phyloP scores from a whole-genome alignment of 2,329 filamentous ascomycete species.

The Leptosphaerulina australis region DNA sequence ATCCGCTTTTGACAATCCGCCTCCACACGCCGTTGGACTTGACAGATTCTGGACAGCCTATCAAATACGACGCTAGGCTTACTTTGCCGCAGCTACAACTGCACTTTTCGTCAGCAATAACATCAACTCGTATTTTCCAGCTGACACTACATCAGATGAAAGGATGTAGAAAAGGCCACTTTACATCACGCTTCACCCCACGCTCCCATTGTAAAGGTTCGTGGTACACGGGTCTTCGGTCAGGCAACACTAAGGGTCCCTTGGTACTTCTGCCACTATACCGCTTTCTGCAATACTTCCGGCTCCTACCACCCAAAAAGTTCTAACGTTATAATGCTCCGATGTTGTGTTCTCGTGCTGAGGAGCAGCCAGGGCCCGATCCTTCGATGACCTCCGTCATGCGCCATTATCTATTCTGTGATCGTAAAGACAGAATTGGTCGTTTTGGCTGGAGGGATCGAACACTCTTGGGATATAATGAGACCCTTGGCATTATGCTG shows the following conservation, averaged over 20 bases:
- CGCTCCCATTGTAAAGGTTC: not conserved
- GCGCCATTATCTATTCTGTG: not conserved
- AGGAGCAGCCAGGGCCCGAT: not conserved
- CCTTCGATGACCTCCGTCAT: slow-evolving; percentile 13
- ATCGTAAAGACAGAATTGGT: not conserved
- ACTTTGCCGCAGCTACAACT: slow-evolving; percentile 11
- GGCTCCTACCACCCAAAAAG: not conserved
- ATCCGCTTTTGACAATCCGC: slow-evolving; percentile 9
- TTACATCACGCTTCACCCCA: slow-evolving; percentile 1
- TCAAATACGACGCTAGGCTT: not conserved
- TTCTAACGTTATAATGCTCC: slow-evolving; percentile 1
- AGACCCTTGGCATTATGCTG: not conserved
- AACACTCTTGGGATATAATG: too few species aligned
- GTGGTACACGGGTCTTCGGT: not conserved
- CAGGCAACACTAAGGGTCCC: slow-evolving; percentile 6
- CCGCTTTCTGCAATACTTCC: slow-evolving; percentile 10
- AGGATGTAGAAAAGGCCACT: slow-evolving; percentile 3
- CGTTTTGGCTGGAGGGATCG: too few species aligned
- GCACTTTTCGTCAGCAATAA: slow-evolving; percentile 4
- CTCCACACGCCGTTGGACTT: slow-evolving; percentile 13
- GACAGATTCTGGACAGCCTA: not conserved
- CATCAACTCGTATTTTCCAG: not conserved
- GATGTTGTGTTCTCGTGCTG: not conserved
- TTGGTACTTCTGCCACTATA: not conserved
- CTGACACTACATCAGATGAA: not conserved